These are phyloP conservation scores for Gastrodia elata DNA, from an alignment of 106 monocot genomes.

Conservation along the genomic window DNA sequence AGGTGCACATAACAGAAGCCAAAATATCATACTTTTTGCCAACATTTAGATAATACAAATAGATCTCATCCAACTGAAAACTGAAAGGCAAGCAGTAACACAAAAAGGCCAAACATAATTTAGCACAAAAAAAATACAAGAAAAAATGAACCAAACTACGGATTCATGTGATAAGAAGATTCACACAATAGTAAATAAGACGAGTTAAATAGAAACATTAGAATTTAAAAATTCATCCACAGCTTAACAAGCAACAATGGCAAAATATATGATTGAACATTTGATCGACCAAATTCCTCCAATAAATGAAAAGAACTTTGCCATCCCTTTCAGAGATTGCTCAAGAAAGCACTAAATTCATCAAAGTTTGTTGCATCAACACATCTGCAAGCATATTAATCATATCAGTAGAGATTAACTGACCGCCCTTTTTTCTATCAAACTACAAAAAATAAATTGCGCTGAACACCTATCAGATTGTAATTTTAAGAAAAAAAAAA, in stretches of 20 bases:
- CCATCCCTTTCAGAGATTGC: background rate
- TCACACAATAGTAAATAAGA: background rate
- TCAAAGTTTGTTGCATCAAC: conserved; percentile 4
- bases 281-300: conserved; percentile 2
- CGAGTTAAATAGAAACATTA: background rate
- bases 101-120: background rate
- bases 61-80: background rate
- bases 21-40: background rate
- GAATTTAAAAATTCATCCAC: background rate
- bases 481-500: background rate
- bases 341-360: conserved; percentile 5
- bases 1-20: background rate
- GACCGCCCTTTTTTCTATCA: background rate
- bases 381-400: conserved; percentile 10
- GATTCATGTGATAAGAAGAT: background rate
- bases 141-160: background rate
- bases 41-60: background rate
- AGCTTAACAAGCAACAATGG: background rate
- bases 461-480: background rate
- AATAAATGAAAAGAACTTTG: background rate
- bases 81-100: background rate
- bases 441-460: background rate
- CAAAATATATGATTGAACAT: background rate
- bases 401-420: background rate
- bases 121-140: background rate